These are phyloP conservation scores for Annulohypoxylon moriforme DNA, from an alignment of 495 filamentous ascomycete species.

Conservation along the genomic window DNA sequence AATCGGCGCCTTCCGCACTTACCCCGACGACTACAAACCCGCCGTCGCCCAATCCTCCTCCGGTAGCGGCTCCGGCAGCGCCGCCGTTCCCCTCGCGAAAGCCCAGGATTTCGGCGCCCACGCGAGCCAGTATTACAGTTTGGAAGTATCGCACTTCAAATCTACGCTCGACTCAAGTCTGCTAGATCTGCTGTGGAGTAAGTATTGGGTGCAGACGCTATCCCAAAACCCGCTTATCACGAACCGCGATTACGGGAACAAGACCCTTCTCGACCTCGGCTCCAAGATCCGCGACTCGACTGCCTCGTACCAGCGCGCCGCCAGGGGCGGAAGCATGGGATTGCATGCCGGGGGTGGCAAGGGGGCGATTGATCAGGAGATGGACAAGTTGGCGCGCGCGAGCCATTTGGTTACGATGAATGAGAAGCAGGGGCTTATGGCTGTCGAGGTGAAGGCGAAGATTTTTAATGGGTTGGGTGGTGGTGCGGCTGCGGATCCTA, in stretches of 20 bases:
- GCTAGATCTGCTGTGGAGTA: constrained; percentile 94
- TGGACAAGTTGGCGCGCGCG: constrained; percentile 84
- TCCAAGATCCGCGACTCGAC: constrained; percentile 78
- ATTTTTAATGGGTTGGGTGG: constrained; percentile 78
- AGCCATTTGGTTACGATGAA: constrained; percentile 85
- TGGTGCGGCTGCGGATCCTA: background rate
- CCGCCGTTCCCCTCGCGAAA: constrained; percentile 88
- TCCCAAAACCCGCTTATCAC: constrained; percentile 93
- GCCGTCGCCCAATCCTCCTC: background rate
- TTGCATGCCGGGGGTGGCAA: constrained; percentile 20
- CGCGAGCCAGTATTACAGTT: constrained; percentile 84
- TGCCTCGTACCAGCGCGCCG: constrained; percentile 55
- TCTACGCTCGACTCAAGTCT: constrained; percentile 86
- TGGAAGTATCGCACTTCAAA: constrained; percentile 94
- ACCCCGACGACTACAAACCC: constrained; percentile 76
- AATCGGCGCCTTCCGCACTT: constrained; percentile 96
- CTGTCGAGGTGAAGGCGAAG: constrained; percentile 83
- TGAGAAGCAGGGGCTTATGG: constrained; percentile 85
- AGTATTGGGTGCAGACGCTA: constrained; percentile 99
- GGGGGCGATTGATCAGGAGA: constrained; percentile 63
- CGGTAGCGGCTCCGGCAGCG: constrained; percentile 61
- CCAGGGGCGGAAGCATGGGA: constrained; percentile 27
- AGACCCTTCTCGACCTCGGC: constrained; percentile 89
- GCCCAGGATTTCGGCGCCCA: constrained; percentile 97
- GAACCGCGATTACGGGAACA: constrained; percentile 91